These are phyloP conservation scores for Talaromyces sp. DNA, from an alignment of 2,329 filamentous ascomycete genomes.

Conservation along the genomic window DNA sequence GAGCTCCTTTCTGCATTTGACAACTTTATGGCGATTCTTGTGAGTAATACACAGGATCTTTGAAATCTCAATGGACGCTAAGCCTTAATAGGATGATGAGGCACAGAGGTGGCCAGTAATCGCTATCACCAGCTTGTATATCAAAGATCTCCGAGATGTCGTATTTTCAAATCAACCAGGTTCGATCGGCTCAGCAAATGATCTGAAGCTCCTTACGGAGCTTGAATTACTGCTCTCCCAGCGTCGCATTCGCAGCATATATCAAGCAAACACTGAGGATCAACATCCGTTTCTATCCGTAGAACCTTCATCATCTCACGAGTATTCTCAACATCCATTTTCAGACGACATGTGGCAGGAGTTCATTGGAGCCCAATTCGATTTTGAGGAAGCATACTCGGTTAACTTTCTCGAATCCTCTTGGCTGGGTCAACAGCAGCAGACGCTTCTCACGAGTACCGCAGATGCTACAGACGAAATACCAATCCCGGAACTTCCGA, in stretches of 20 bases:
- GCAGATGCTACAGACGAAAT: not conserved
- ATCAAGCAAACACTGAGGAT: conserved; percentile 1
- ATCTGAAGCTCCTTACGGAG: not conserved
- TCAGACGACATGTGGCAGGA: conserved; percentile 1
- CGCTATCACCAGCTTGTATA: conserved; percentile 1
- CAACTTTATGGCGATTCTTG: conserved; percentile 5
- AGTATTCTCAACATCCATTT: conserved; percentile 1
- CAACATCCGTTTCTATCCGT: not conserved
- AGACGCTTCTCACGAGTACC: not conserved
- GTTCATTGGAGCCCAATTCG: conserved; percentile 1
- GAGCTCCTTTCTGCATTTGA: conserved; percentile 2
- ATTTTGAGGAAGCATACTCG: conserved; percentile 6
- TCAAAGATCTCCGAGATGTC: conserved; percentile 5
- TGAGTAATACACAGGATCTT: not conserved
- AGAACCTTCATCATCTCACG: conserved; percentile 4
- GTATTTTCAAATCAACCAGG: conserved; percentile 1
- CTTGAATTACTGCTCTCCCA: conserved; percentile 8
- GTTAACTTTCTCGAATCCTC: conserved; percentile 4
- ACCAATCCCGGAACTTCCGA: conserved; percentile 2
- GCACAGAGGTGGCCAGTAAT: conserved; percentile 8
- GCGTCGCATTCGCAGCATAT: conserved; percentile 7
- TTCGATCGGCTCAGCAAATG: conserved; percentile 1
- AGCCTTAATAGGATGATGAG: not conserved
- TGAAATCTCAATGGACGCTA: not conserved
- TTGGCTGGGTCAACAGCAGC: not conserved